Evolutionary conservation across 768 basidiomycete species (phyloP).

Genomic region (Strobilomyces echinocephalus): DNA sequence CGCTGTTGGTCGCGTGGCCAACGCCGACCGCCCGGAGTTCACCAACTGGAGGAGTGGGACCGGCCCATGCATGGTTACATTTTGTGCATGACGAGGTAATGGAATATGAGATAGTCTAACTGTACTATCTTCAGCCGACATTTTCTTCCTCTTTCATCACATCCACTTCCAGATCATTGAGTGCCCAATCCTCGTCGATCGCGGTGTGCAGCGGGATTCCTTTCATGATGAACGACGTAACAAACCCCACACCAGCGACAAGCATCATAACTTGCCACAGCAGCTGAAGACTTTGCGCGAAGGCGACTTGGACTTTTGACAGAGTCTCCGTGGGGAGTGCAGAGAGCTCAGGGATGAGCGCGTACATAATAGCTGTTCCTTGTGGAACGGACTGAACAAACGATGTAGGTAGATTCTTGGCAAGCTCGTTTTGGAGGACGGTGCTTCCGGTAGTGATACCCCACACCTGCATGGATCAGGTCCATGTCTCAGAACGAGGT

Average conservation of each 20-base stretch:
- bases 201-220: background rate
- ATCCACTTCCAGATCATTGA: background rate
- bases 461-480: background rate
- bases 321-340: conserved; percentile 31
- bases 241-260: conserved; percentile 15
- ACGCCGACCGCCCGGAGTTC: no score
- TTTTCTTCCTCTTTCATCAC: no score
- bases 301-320: conserved; percentile 34
- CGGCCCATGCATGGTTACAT: no score
- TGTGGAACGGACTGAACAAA: conserved; percentile 34
- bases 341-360: conserved; percentile 41
- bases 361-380: conserved; percentile 40
- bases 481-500: background rate
- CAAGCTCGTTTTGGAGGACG: background rate
- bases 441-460: background rate
- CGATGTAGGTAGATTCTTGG: conserved; percentile 33
- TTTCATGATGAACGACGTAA: conserved; percentile 4
- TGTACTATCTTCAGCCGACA: no score
- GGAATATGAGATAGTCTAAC: no score
- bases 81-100: no score
- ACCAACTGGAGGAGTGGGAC: no score
- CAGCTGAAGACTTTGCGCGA: conserved; percentile 27
- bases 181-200: background rate
- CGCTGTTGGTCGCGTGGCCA: no score
- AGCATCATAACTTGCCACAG: conserved; percentile 31